Evolutionary conservation across 192 early-diverging fungal species (phyloP).

Genomic region (Gamsiella multidivaricata): DNA sequence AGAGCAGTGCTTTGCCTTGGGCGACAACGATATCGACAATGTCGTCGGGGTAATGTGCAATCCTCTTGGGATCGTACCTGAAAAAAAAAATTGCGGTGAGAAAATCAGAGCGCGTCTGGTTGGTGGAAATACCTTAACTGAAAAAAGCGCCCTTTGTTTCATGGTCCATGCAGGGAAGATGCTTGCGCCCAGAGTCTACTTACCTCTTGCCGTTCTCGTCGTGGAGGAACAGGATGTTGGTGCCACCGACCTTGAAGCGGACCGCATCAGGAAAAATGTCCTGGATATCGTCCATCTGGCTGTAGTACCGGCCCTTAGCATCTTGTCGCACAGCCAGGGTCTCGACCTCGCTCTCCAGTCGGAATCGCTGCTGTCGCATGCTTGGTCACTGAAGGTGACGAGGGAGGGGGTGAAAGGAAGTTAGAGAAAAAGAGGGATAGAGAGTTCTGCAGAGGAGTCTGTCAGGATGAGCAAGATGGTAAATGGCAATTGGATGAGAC

Average conservation of each 20-base stretch:
- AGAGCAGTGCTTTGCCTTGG: not conserved
- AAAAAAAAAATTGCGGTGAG: not conserved
- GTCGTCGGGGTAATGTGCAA: not conserved
- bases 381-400: not conserved
- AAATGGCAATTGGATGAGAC: too few species aligned
- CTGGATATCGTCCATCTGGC: constrained; percentile 1
- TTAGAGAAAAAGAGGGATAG: too few species aligned
- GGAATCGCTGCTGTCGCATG: constrained; percentile 4
- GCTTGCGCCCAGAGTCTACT: too few species aligned
- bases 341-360: not conserved
- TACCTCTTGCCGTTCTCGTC: constrained; percentile 2
- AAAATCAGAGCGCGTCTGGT: too few species aligned
- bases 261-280: not conserved
- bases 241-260: constrained; percentile 4
- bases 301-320: not conserved
- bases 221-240: constrained; percentile 1
- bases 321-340: not conserved
- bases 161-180: too few species aligned
- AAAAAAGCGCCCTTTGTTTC: too few species aligned
- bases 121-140: not conserved
- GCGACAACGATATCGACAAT: constrained; percentile 4
- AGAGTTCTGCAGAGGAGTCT: too few species aligned
- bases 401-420: not conserved
- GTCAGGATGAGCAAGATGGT: too few species aligned
- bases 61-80: not conserved